A percentile compares a stretch with the other conserved stretches of the same genome.
These are phyloP conservation scores for Graphilbum fragrans DNA, from an alignment of 2,329 filamentous ascomycete species.

Conservation along the genomic window DNA sequence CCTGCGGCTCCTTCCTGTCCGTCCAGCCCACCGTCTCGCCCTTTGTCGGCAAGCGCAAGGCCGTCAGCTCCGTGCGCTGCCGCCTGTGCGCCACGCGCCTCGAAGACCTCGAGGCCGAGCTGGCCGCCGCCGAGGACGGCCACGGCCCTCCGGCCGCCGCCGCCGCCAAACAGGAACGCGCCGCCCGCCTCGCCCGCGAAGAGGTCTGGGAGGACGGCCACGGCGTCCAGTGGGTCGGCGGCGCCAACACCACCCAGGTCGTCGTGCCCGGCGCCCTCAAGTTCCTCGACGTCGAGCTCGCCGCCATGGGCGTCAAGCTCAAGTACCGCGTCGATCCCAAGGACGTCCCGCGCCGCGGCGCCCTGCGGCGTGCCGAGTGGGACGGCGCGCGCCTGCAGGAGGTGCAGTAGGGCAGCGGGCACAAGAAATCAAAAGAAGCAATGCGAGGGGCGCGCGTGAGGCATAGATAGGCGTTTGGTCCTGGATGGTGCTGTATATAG, in stretches of 20 bases:
- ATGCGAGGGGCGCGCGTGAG: not conserved
- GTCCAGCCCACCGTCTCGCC: conserved; percentile 67
- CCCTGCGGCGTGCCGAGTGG: conserved; percentile 24
- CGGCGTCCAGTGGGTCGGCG: conserved; percentile 73
- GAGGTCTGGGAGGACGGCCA: conserved; percentile 87
- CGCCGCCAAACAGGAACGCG: not conserved
- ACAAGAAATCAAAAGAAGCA: not conserved
- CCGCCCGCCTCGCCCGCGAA: conserved; percentile 8
- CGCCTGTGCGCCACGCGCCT: conserved; percentile 59
- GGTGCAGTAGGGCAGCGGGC: not conserved
- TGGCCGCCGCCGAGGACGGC: conserved; percentile 41
- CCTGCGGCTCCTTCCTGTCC: conserved; percentile 82
- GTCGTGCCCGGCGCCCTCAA: conserved; percentile 87
- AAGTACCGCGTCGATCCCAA: conserved; percentile 61
- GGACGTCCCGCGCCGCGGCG: conserved; percentile 49
- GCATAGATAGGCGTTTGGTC: not conserved
- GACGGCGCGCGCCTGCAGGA: conserved; percentile 5
- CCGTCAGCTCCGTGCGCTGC: conserved; percentile 62
- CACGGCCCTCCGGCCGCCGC: conserved; percentile 27
- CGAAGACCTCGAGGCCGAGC: conserved; percentile 35
- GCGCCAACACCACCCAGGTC: conserved; percentile 81
- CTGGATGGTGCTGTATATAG: not conserved
- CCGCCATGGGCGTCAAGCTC: conserved; percentile 91
- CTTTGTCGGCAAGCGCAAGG: conserved; percentile 51
- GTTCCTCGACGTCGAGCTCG: conserved; percentile 88